A percentile compares a stretch with the other conserved stretches of the same genome.
Evolutionary conservation across 257 asterid species (phyloP).

Genomic region (Fraxinus quadrangulata): DNA sequence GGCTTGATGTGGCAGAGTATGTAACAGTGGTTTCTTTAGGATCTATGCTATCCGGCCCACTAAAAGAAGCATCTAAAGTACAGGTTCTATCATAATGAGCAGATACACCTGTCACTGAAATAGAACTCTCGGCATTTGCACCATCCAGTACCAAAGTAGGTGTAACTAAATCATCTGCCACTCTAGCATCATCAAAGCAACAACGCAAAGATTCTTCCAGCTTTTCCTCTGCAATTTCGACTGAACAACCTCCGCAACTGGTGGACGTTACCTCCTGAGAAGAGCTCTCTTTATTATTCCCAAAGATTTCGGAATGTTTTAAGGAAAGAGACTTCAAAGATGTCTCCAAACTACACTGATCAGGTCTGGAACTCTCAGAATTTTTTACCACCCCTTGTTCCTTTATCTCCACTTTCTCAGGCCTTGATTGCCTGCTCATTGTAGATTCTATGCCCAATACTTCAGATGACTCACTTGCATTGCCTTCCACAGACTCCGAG

Average conservation of each 20-base stretch:
- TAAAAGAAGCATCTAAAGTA: conserved; percentile 13
- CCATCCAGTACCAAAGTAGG: conserved; percentile 20
- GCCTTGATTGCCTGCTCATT: conserved; percentile 20
- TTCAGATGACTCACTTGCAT: conserved; percentile 23
- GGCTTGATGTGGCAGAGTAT: conserved; percentile 15
- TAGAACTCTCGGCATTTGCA: neutral
- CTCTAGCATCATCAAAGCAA: conserved; percentile 25
- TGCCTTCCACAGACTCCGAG: neutral
- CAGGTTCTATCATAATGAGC: conserved; percentile 21
- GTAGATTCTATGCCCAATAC: conserved; percentile 17
- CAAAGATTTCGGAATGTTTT: conserved; percentile 18
- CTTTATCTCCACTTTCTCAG: conserved; percentile 12
- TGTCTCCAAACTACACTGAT: conserved; percentile 13
- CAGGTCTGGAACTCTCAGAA: conserved; percentile 15
- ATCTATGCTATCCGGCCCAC: conserved; percentile 9
- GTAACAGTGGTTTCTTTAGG: conserved; percentile 29
- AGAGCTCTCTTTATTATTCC: conserved; percentile 15
- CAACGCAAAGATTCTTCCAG: conserved; percentile 25
- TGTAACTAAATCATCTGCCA: conserved; percentile 21
- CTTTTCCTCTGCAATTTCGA: conserved; percentile 18
- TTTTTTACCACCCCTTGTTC: conserved; percentile 23
- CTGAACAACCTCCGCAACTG: neutral
- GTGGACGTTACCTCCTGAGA: conserved; percentile 13
- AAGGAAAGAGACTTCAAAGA: conserved; percentile 13
- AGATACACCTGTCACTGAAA: conserved; percentile 18